A percentile compares a stretch with the other conserved stretches of the same genome.
Conservation (phyloP, 257 asterid genomes). For the Schizonepeta tenuifolia region DNA sequence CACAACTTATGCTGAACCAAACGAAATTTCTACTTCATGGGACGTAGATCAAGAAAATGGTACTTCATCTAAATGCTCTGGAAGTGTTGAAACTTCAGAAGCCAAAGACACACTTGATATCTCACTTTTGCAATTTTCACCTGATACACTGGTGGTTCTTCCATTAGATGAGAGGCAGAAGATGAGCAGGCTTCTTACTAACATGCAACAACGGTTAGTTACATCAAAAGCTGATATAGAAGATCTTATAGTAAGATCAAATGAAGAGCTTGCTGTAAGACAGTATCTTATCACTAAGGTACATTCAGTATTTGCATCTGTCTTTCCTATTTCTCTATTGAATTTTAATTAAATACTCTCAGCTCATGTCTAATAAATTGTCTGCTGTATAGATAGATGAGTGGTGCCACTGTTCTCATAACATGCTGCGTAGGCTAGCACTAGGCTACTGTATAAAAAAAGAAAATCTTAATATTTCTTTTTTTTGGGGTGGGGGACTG, state of each 20-base stretch:
- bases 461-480: too few species aligned
- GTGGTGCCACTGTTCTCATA: not conserved
- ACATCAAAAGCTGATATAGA: conserved; percentile 58
- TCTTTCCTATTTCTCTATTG: not conserved
- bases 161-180: conserved; percentile 51
- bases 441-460: not conserved
- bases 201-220: conserved; percentile 46
- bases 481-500: not conserved
- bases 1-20: conserved; percentile 23
- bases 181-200: conserved; percentile 48
- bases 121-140: conserved; percentile 37
- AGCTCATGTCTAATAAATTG: not conserved
- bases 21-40: conserved; percentile 27
- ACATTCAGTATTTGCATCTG: conserved; percentile 14
- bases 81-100: conserved; percentile 42
- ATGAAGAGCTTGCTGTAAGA: conserved; percentile 64
- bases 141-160: conserved; percentile 41
- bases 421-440: not conserved
- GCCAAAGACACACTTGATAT: conserved; percentile 22
- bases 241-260: conserved; percentile 57
- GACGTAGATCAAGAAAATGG: conserved; percentile 26
- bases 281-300: conserved; percentile 63
- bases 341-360: conserved; percentile 2
- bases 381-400: not conserved
- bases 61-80: conserved; percentile 37